Percentiles rank a stretch among this genome's conserved stretches.
Conservation (phyloP, 2,329 filamentous ascomycete genomes). For the Microsporum ferrugineum region DNA sequence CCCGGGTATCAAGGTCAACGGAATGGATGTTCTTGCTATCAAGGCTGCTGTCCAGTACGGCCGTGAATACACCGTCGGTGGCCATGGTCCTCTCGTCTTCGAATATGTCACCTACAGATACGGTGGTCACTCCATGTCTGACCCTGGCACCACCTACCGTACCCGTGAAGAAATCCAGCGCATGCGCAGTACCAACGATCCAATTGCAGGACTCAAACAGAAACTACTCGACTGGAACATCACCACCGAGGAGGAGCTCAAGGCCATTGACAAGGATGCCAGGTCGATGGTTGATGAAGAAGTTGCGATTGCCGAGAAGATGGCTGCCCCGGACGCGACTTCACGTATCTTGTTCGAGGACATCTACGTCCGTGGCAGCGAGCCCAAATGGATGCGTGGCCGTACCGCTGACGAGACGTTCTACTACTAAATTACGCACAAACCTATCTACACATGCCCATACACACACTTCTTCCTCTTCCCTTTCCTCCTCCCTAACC, state of each 20-base stretch:
- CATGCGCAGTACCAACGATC: conserved; percentile 98
- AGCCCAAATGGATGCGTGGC: conserved; percentile 80
- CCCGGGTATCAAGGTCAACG: conserved; percentile 97
- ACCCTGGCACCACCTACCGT: conserved; percentile 97
- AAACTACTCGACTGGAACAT: conserved; percentile 96
- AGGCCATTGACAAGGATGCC: conserved; percentile 89
- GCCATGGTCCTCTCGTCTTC: conserved; percentile 87
- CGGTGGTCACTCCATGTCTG: conserved; percentile 99
- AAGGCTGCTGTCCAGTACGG: conserved; percentile 92
- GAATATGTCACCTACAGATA: conserved; percentile 99
- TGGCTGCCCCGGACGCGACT: conserved; percentile 67
- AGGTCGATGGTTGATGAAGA: conserved; percentile 75
- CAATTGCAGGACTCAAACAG: conserved; percentile 94
- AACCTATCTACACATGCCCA: background rate
- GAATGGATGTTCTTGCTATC: conserved; percentile 96
- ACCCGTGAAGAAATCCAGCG: conserved; percentile 99
- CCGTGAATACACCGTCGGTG: conserved; percentile 71
- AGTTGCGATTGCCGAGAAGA: conserved; percentile 80
- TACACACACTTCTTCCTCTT: background rate
- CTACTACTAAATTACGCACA: conserved; percentile 47
- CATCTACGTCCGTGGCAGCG: conserved; percentile 80
- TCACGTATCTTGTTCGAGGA: conserved; percentile 86
- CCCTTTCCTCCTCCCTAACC: background rate
- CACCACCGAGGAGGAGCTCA: conserved; percentile 85
- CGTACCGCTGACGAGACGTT: conserved; percentile 86